Evolutionary conservation across 75 land plant species (phyloP).

Genomic region (Pinus albicaulis): DNA sequence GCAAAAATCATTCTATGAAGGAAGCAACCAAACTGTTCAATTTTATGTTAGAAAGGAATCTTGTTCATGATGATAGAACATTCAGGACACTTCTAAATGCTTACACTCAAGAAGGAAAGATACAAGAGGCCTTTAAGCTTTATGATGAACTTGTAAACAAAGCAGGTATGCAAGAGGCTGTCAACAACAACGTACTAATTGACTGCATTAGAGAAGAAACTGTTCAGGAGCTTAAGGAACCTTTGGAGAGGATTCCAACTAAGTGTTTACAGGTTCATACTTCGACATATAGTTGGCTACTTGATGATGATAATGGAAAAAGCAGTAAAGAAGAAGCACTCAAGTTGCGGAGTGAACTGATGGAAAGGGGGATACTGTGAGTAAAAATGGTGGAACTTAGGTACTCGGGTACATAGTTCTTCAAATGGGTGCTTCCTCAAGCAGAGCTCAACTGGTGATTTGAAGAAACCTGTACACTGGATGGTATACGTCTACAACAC

Average conservation of each 20-base stretch:
- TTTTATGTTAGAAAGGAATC: constrained; percentile 2
- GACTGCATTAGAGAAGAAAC: neutral
- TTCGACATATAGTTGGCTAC: neutral
- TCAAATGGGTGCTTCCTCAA: neutral
- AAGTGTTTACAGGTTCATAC: neutral
- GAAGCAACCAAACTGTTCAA: constrained; percentile 1
- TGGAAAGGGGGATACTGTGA: constrained; percentile 7
- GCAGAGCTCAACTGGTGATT: neutral
- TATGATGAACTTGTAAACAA: constrained; percentile 2
- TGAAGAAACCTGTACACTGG: neutral
- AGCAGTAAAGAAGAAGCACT: neutral
- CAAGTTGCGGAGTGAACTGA: constrained; percentile 6
- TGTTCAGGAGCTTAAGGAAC: neutral
- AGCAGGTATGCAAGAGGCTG: neutral
- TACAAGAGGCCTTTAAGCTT: constrained; percentile 1
- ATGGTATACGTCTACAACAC: neutral
- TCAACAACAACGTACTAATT: neutral
- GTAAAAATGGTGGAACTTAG: neutral
- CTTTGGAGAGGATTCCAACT: neutral
- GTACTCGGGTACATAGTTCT: neutral
- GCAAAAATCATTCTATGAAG: neutral
- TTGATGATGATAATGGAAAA: neutral
- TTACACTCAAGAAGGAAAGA: neutral
- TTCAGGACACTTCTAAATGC: constrained; percentile 4
- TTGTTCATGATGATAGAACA: constrained; percentile 6